Percentiles rank a stretch among this genome's conserved stretches.
Conservation (phyloP, 1,139 yeast species). For the Yamadazyma atmosphaerica region DNA sequence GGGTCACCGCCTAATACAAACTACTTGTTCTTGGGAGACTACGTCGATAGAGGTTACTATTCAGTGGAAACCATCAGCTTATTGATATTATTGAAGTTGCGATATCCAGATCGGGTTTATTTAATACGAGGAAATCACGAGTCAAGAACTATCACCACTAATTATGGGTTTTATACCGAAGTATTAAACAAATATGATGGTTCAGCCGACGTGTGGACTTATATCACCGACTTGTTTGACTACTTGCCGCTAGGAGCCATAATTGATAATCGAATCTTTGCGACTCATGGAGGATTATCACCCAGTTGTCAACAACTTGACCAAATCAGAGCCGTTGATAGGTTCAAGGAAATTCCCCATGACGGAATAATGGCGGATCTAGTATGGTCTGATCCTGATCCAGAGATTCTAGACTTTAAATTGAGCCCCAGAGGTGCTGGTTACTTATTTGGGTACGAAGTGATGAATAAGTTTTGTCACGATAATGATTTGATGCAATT, state of each 20-base stretch:
- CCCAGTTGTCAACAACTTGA: slow-evolving; percentile 94
- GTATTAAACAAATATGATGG: slow-evolving; percentile 86
- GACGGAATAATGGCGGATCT: slow-evolving; percentile 99
- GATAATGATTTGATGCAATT: slow-evolving; percentile 79
- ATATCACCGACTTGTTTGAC: slow-evolving; percentile 91
- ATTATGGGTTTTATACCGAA: slow-evolving; percentile 95
- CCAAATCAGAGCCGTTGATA: slow-evolving; percentile 83
- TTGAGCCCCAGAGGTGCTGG: slow-evolving; percentile 97
- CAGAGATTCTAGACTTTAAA: slow-evolving; percentile 77
- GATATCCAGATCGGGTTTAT: slow-evolving; percentile 82
- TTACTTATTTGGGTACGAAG: slow-evolving; percentile 89
- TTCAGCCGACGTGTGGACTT: slow-evolving; percentile 75
- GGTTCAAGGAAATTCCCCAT: slow-evolving; percentile 94
- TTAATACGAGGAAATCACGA: slow-evolving; percentile 94
- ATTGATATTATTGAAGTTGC: slow-evolving; percentile 75
- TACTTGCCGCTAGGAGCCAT: slow-evolving; percentile 87
- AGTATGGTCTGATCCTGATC: slow-evolving; percentile 98
- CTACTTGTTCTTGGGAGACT: slow-evolving; percentile 89
- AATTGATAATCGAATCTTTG: slow-evolving; percentile 89
- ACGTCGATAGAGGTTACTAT: slow-evolving; percentile 86
- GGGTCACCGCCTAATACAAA: slow-evolving; percentile 94
- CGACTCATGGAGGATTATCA: slow-evolving; percentile 94
- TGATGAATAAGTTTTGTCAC: slow-evolving; percentile 81
- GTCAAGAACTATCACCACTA: slow-evolving; percentile 92
- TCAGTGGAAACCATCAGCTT: slow-evolving; percentile 90